phyloP scores from a whole-genome alignment of 1,284 basidiomycete species.

The Sporisorium sorghi region DNA sequence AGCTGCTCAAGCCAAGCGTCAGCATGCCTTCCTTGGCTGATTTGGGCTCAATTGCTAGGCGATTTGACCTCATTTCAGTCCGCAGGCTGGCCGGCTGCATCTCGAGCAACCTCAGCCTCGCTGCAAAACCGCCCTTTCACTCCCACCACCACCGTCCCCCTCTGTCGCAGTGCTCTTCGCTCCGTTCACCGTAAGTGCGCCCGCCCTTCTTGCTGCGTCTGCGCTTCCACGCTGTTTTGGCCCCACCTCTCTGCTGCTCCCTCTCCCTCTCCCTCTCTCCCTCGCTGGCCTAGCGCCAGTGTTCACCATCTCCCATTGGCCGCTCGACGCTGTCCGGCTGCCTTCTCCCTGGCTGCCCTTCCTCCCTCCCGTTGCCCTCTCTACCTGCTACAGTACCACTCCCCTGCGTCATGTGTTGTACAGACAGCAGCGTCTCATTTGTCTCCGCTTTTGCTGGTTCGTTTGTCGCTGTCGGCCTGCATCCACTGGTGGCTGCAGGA shows the following conservation, averaged over 20 bases:
- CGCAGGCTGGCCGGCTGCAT: conserved; percentile 4
- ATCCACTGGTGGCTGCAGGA: conserved; percentile 4
- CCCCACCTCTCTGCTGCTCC: background rate
- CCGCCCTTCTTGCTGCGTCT: background rate
- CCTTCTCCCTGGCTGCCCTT: no score
- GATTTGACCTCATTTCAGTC: conserved; percentile 14
- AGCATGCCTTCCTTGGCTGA: no score
- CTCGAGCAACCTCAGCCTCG: conserved; percentile 14
- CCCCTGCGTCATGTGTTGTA: background rate
- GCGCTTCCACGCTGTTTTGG: conserved; percentile 1
- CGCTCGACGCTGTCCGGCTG: background rate
- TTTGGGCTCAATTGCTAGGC: background rate
- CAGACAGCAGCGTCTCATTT: background rate
- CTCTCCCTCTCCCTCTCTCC: background rate
- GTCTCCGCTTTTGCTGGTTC: background rate
- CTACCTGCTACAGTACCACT: background rate
- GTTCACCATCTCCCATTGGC: conserved; percentile 1
- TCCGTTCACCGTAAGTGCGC: conserved; percentile 15
- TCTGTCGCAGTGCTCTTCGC: background rate
- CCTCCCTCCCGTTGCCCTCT: background rate
- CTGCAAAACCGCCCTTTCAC: conserved; percentile 14
- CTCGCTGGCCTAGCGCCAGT: background rate
- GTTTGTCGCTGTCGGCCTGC: conserved; percentile 1
- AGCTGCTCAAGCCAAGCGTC: background rate
- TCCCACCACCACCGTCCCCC: conserved; percentile 29